phyloP scores from a whole-genome alignment of 2,329 filamentous ascomycete genomes.

The Phoma sp. region DNA sequence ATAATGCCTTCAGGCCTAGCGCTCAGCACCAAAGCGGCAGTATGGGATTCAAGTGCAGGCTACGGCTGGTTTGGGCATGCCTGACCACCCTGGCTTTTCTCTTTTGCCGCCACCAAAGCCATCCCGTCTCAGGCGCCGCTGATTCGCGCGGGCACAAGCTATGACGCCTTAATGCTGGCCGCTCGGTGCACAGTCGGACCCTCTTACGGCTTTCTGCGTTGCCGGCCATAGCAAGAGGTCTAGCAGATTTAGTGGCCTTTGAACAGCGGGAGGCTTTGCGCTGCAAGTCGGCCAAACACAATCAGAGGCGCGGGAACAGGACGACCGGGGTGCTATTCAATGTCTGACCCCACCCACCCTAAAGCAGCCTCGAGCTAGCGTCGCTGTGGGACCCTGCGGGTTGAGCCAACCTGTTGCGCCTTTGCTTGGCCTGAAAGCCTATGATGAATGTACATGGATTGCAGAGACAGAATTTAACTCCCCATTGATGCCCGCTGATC shows the following conservation, averaged over 20 bases:
- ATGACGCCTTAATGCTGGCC: slow-evolving; percentile 26
- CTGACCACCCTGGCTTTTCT: slow-evolving; percentile 14
- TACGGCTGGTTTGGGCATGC: slow-evolving; percentile 19
- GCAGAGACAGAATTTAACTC: slow-evolving; percentile 38
- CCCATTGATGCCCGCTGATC: slow-evolving; percentile 42
- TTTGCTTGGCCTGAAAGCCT: slow-evolving; percentile 44
- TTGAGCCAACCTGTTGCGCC: slow-evolving; percentile 38
- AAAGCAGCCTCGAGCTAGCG: slow-evolving; percentile 43
- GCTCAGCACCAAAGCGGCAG: slow-evolving; percentile 28
- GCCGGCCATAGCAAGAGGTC: slow-evolving; percentile 20
- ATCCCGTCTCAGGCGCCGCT: slow-evolving; percentile 34
- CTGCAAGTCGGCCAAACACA: slow-evolving; percentile 17
- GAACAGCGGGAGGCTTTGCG: slow-evolving; percentile 26
- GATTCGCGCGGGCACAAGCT: slow-evolving; percentile 31
- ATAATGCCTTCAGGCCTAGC: slow-evolving; percentile 9
- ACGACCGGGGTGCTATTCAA: slow-evolving; percentile 21
- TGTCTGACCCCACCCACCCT: slow-evolving; percentile 27
- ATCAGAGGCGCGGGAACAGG: slow-evolving; percentile 23
- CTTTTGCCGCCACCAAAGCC: slow-evolving; percentile 21
- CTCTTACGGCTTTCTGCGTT: slow-evolving; percentile 23
- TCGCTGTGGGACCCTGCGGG: slow-evolving; percentile 21
- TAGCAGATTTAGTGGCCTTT: slow-evolving; percentile 4
- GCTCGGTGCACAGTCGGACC: slow-evolving; percentile 22
- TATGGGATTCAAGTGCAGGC: slow-evolving; percentile 29
- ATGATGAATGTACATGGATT: slow-evolving; percentile 46